Conservation (phyloP, 495 filamentous ascomycete species). For the Xylaria longipes region DNA sequence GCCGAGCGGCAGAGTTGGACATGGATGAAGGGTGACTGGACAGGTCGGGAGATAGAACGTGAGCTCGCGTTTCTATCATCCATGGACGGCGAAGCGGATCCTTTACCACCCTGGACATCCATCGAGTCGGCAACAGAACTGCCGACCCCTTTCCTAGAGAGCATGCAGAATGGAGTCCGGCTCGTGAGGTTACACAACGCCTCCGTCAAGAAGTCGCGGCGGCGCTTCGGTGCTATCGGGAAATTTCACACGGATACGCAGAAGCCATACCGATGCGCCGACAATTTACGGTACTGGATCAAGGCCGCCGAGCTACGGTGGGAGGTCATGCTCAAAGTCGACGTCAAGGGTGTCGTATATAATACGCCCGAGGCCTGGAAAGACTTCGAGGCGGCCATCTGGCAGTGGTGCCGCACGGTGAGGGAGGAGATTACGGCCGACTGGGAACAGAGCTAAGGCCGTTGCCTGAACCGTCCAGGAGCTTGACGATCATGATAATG, state of each 20-base stretch:
- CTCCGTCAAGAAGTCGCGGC: constrained; percentile 79
- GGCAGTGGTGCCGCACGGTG: constrained; percentile 78
- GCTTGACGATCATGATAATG: constrained; percentile 37
- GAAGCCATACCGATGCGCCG: constrained; percentile 92
- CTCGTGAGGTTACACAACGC: constrained; percentile 90
- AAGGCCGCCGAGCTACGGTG: constrained; percentile 95
- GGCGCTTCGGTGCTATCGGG: constrained; percentile 90
- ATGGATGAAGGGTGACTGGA: constrained; percentile 84
- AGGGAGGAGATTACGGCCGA: constrained; percentile 72
- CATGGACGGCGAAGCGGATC: constrained; percentile 54
- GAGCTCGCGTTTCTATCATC: constrained; percentile 83
- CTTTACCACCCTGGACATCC: constrained; percentile 74
- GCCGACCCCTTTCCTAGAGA: constrained; percentile 77
- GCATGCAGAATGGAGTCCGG: constrained; percentile 77
- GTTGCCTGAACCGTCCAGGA: constrained; percentile 19
- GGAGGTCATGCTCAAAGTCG: constrained; percentile 85
- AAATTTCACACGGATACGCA: constrained; percentile 85
- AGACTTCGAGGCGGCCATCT: constrained; percentile 78
- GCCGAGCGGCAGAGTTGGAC: constrained; percentile 75
- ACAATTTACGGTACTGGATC: constrained; percentile 93
- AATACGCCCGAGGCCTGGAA: constrained; percentile 71
- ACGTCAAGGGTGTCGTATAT: constrained; percentile 86
- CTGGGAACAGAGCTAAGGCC: constrained; percentile 29
- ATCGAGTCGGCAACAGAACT: constrained; percentile 58
- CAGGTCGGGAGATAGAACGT: constrained; percentile 73